Evolutionary conservation across 768 basidiomycete species (phyloP).

Genomic region (Pisolithus orientalis): DNA sequence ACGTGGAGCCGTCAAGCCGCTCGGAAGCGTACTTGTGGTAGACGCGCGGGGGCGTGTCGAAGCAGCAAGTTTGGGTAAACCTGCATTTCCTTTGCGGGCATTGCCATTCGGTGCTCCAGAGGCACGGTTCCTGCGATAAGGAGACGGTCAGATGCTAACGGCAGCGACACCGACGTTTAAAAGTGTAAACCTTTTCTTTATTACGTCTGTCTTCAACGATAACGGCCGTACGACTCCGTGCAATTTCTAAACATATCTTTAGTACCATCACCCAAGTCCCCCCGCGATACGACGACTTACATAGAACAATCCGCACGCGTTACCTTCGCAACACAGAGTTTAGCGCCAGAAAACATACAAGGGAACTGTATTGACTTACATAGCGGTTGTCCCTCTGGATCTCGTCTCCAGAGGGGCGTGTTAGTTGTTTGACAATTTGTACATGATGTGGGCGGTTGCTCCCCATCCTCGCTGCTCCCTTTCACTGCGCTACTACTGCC

Average conservation of each 20-base stretch:
- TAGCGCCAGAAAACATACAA: conserved; percentile 11
- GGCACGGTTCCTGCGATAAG: conserved; percentile 60
- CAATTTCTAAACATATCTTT: conserved; percentile 61
- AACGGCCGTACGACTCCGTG: conserved; percentile 93
- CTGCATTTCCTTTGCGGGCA: conserved; percentile 55
- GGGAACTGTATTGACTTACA: conserved; percentile 44
- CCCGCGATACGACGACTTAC: conserved; percentile 42
- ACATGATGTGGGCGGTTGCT: conserved; percentile 74
- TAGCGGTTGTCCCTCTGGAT: conserved; percentile 88
- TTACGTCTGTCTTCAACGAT: conserved; percentile 94
- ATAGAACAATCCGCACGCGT: conserved; percentile 90
- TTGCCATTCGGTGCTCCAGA: conserved; percentile 64
- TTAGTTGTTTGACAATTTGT: conserved; percentile 96
- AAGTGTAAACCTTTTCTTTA: conserved; percentile 79
- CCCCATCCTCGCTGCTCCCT: conserved; percentile 56
- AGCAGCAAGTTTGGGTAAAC: conserved; percentile 71
- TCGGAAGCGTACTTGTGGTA: conserved; percentile 54
- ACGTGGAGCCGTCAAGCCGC: conserved; percentile 38
- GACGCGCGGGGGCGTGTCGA: conserved; percentile 65
- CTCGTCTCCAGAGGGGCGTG: conserved; percentile 88
- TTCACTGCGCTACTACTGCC: conserved; percentile 28
- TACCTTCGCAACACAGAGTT: conserved; percentile 40
- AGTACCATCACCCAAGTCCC: conserved; percentile 3
- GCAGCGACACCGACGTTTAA: background rate
- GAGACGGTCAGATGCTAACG: background rate